Evolutionary conservation across 192 early-diverging fungal genomes (phyloP), one percentile per base, ranked within the genome.

Genomic region (Linnemannia exigua): DNA sequence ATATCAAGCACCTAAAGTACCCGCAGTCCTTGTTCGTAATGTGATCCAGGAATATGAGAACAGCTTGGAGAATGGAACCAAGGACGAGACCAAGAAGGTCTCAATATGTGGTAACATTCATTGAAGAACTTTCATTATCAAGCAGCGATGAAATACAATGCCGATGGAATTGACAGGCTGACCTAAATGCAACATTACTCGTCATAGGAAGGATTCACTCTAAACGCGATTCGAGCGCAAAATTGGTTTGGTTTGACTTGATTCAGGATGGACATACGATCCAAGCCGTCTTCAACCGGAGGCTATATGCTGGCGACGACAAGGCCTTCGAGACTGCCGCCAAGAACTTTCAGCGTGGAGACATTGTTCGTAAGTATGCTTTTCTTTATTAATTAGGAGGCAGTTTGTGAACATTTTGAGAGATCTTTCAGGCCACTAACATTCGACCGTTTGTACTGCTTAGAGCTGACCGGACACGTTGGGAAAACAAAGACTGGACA

Each of bases 231-330:
- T 93, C 95, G 16, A 93, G 94, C 74, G 87, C 91, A 76, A 95
- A 93, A 63, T 90, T 96, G 51, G 86, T 95, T 11, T 97, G 96
- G 88, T 90, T 92, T 63, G 95, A 95, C 84, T 37, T 97, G 36
- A 82, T 89, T 37, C 91, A 94, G 33, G 90, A 94, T 76, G 90
- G 91, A 6, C 77, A 90, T 28, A 52, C 77, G 9, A 78, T 96
- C 28, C 96, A 97, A 66, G 90, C 95, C 5, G 92, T 96, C 16
- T 88, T 90, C 28, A 95, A 93, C 28, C 87, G 90, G 52, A 81
- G 81, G 70, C 75, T 74, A 22, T 91, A 76, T 74, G 61, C 68
- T 22, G 90, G 89, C 48, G 75, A 67, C 0, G 77, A 70, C 28
- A 77, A 87, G 52, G 44, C 79, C 41, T 95, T 95, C 88, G 70